Percentiles rank a stretch among this genome's conserved stretches.
These are phyloP conservation scores for Silene vulgaris DNA, from an alignment of 179 eudicot species.

Conservation along the genomic window DNA sequence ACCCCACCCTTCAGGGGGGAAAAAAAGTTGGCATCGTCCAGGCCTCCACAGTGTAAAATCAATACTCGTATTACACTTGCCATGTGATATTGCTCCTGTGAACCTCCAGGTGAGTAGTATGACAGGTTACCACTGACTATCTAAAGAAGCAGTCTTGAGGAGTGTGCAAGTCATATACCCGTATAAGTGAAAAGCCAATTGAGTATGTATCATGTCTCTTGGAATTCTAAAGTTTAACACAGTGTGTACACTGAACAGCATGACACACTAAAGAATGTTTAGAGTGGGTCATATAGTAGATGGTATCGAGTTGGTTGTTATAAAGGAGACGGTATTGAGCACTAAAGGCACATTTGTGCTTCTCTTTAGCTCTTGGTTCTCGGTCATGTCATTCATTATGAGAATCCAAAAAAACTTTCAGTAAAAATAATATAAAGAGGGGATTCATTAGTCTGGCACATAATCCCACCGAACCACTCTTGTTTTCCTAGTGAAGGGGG, in stretches of 20 bases:
- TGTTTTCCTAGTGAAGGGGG: slow-evolving; percentile 1
- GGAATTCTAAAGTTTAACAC: too few relatives aligned
- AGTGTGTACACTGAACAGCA: too few relatives aligned
- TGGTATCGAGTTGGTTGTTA: too few relatives aligned
- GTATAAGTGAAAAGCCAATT: neutral
- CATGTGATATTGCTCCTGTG: neutral
- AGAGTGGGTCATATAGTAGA: too few relatives aligned
- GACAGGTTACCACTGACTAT: neutral
- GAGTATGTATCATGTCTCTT: neutral
- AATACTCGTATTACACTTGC: neutral
- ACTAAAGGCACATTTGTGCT: neutral
- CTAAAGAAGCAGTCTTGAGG: neutral
- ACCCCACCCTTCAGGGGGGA: too few relatives aligned
- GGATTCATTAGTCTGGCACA: neutral
- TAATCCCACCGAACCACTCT: neutral
- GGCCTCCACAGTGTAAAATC: too few relatives aligned
- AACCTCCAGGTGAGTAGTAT: neutral
- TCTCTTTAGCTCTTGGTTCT: neutral
- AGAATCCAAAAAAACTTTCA: neutral
- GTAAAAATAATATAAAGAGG: neutral
- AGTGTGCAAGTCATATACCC: neutral
- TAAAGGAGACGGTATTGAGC: neutral
- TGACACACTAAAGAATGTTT: neutral
- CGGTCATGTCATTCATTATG: neutral
- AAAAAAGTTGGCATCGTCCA: too few relatives aligned